Base-by-base conservation (phyloP, 345 rosid genomes). In the Boechera divaricarpa region DNA sequence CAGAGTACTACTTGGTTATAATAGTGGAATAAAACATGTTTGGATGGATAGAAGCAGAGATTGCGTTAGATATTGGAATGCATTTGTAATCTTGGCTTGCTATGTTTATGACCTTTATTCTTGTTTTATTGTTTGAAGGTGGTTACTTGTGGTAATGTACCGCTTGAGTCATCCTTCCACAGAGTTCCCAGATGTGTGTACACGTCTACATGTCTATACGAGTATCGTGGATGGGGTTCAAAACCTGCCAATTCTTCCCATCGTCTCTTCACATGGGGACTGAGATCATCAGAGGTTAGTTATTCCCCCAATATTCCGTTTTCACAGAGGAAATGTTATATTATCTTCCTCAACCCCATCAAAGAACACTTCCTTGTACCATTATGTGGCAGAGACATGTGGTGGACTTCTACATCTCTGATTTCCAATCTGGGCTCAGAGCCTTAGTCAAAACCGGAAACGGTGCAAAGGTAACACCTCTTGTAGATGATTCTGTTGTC, bases 341-440 rank as follows among this genome's bases (percentile, higher is more conserved):
- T 13, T 42, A 70, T 63, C 38, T 53, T 62, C 65, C 44, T 72
- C 26, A 67, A 64, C 7, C 39, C 12, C 24, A 47, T 71, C 31
- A 47, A 64, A 44, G 49, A 70, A 65, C 41, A 78, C 48, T 29
- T 49, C 28, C 54, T 33, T 69, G 51, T n/a, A 36, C 6, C 52
- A 11, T 76, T 39, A 12, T 80, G 81, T 82, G 70, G 64, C 92
- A 95, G 99, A 88, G 94, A 82, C 98, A 88, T 74, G 98, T 87
- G 8, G 99, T 95, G 67, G 99, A 95, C 82, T 95, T 95, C 82
- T 95, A 95, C 89, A 95, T 95, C 73, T 95, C 99, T 26, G 99
- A 95, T 86, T 92, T 94, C 82, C 98, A 92, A 71, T 94, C 98
- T 73, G 98, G 98, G 31, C 82, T 92, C 76, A 88, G 99, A 80